Percentiles rank a stretch among this genome's conserved stretches.
These are phyloP conservation scores for Coemansia sp. DNA, from an alignment of 192 early-diverging fungal species.

Conservation along the genomic window DNA sequence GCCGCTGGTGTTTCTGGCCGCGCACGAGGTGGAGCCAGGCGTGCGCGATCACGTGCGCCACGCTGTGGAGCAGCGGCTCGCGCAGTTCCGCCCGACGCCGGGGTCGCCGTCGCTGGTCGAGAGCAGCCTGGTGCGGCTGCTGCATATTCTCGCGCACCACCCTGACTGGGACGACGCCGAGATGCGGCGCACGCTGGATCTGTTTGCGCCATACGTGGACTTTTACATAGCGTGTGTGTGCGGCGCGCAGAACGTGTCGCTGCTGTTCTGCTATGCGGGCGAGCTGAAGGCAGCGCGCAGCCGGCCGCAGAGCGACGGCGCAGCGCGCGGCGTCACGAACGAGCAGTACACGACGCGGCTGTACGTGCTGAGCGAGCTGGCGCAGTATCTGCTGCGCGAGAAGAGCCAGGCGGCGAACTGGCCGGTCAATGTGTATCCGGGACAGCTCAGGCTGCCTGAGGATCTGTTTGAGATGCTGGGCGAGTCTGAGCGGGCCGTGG, in stretches of 20 bases:
- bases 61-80: constrained; percentile 59
- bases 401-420: constrained; percentile 72
- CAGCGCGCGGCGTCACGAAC: too few species aligned
- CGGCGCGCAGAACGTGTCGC: constrained; percentile 78
- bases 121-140: constrained; percentile 57
- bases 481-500: constrained; percentile 6
- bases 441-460: constrained; percentile 60
- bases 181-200: constrained; percentile 20
- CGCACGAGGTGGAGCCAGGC: constrained; percentile 79
- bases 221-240: constrained; percentile 81
- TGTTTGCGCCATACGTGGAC: constrained; percentile 76
- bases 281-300: constrained; percentile 62
- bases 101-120: constrained; percentile 58
- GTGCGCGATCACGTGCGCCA: constrained; percentile 62
- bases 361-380: constrained; percentile 82
- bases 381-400: constrained; percentile 76
- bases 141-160: constrained; percentile 81
- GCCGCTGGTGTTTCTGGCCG: constrained; percentile 71
- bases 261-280: constrained; percentile 70
- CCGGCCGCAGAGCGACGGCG: background rate
- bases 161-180: constrained; percentile 72
- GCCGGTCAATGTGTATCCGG: constrained; percentile 78
- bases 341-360: constrained; percentile 55
- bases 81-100: constrained; percentile 42
- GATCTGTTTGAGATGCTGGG: constrained; percentile 61